phyloP scores from a whole-genome alignment of 495 filamentous ascomycete species.

The Penicillium canariense region DNA sequence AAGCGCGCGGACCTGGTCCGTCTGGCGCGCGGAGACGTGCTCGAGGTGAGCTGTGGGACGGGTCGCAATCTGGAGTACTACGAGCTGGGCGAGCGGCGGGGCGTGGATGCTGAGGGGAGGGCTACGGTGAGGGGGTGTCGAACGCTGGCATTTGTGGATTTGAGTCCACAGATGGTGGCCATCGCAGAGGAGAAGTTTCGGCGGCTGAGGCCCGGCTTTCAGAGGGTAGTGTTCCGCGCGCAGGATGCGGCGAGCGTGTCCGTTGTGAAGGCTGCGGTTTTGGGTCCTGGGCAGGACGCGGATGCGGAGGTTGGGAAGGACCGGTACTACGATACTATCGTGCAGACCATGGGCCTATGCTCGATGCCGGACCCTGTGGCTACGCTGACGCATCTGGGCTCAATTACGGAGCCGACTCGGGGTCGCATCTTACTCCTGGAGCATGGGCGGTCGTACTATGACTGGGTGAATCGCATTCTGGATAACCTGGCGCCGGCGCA shows the following conservation, averaged over 20 bases:
- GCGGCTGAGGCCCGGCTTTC: slow-evolving; percentile 45
- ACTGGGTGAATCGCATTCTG: slow-evolving; percentile 74
- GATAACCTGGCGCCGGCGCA: slow-evolving; percentile 76
- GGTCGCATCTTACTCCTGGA: slow-evolving; percentile 85
- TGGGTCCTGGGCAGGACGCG: background rate
- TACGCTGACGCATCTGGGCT: slow-evolving; percentile 55
- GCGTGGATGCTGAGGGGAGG: slow-evolving; percentile 56
- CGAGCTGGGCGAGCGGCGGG: slow-evolving; percentile 61
- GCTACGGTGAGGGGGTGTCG: slow-evolving; percentile 42
- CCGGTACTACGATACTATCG: slow-evolving; percentile 72
- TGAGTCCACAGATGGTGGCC: slow-evolving; percentile 62
- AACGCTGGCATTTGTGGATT: slow-evolving; percentile 60
- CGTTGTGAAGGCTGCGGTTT: slow-evolving; percentile 9
- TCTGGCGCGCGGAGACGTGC: slow-evolving; percentile 71
- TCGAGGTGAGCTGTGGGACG: slow-evolving; percentile 90
- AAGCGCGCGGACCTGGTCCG: slow-evolving; percentile 60
- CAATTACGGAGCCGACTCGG: slow-evolving; percentile 42
- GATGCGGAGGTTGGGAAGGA: background rate
- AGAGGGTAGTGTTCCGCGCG: slow-evolving; percentile 41
- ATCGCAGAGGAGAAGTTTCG: slow-evolving; percentile 59
- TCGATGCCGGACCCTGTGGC: slow-evolving; percentile 71
- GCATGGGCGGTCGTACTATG: slow-evolving; percentile 78
- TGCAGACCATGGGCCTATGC: slow-evolving; percentile 94
- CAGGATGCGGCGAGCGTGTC: slow-evolving; percentile 36
- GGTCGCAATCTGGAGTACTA: slow-evolving; percentile 84